Evolutionary conservation across 1,284 basidiomycete genomes (phyloP), one percentile per base, ranked within the genome.

Genomic region (Boletus mariae): DNA sequence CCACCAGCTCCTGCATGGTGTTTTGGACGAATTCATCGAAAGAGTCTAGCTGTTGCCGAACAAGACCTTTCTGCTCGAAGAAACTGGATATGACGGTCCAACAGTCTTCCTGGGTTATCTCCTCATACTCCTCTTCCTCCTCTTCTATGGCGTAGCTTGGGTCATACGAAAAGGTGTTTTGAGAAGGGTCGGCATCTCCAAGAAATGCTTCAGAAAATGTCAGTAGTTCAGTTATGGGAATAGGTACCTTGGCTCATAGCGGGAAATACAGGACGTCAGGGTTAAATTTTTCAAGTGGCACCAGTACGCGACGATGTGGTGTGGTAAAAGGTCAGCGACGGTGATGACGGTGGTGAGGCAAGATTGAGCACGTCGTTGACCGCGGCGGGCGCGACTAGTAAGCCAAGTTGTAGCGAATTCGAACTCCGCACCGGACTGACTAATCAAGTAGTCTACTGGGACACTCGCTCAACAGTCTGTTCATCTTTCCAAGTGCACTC

Each of bases 21-120:
- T 98, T 98, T 71, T 96, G 93, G 47, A 99, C 92, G 67, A 99
- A 99, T 74, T 99, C 97, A 72, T 99, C 95, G 75, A 97, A 99
- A 29, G 93, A 96, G 76, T 97, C 94, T 53, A 99, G 84, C 72
- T 99, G 96, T 71, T 99, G 97, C 51, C 94, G 85, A 53, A 99
- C 97, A 55, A 99, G 87, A 73, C 96, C 96, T 73, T 97, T 98
- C 71, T 95, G 91, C 58, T 93, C 89, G 71, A 99, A 99, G 78
- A 98, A 99, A 64, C 92, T 87, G 57, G 92, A 90, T 66, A 99
- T 98, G 64, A 97, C 85, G 43, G 88, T 89, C 94, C 94, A 98
- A 69, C 92, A 94, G 67, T 95, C 93, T 70, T 96, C 94, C 67
- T 94, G 92, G 1, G 89, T 91, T 73, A 95, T 87, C 66, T 89